phyloP scores from a whole-genome alignment of 192 early-diverging fungal species.

The Backusella tuberculispora region DNA sequence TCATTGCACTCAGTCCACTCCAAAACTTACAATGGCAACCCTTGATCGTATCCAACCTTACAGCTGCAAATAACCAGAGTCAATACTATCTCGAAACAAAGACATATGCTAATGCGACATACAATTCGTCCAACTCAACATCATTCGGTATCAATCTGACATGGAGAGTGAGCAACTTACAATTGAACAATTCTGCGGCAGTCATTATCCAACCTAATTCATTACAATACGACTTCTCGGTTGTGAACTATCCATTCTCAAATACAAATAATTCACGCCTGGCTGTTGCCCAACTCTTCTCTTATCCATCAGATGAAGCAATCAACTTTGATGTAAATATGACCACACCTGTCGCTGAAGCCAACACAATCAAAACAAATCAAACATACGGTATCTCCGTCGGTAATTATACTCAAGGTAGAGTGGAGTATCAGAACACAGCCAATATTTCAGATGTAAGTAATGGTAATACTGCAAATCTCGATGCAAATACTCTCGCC shows the following conservation, averaged over 20 bases:
- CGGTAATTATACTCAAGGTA: slow-evolving; percentile 43
- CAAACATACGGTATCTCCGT: slow-evolving; percentile 36
- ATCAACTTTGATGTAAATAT: slow-evolving; percentile 37
- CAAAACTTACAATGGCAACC: slow-evolving; percentile 33
- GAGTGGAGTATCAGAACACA: slow-evolving; percentile 36
- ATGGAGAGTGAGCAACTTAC: slow-evolving; percentile 27
- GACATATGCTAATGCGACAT: slow-evolving; percentile 23
- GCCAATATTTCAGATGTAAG: slow-evolving; percentile 30
- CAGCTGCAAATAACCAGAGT: slow-evolving; percentile 19
- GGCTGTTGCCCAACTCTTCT: slow-evolving; percentile 35
- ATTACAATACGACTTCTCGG: slow-evolving; percentile 35
- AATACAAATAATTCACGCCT: slow-evolving; percentile 8
- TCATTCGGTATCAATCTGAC: slow-evolving; percentile 26
- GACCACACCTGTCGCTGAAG: slow-evolving; percentile 33
- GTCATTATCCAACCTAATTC: slow-evolving; percentile 38
- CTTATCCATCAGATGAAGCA: neutral
- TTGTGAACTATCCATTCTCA: slow-evolving; percentile 19
- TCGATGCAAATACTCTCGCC: slow-evolving; percentile 11
- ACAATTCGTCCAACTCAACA: slow-evolving; percentile 13
- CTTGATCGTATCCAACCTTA: slow-evolving; percentile 27
- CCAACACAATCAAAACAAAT: slow-evolving; percentile 38
- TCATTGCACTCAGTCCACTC: slow-evolving; percentile 27
- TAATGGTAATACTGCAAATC: neutral
- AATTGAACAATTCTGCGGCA: slow-evolving; percentile 39
- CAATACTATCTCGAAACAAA: slow-evolving; percentile 34